A percentile compares a stretch with the other conserved stretches of the same genome.
Conservation (phyloP, 768 basidiomycete genomes). For the Hygrophoropsis aurantiaca region DNA sequence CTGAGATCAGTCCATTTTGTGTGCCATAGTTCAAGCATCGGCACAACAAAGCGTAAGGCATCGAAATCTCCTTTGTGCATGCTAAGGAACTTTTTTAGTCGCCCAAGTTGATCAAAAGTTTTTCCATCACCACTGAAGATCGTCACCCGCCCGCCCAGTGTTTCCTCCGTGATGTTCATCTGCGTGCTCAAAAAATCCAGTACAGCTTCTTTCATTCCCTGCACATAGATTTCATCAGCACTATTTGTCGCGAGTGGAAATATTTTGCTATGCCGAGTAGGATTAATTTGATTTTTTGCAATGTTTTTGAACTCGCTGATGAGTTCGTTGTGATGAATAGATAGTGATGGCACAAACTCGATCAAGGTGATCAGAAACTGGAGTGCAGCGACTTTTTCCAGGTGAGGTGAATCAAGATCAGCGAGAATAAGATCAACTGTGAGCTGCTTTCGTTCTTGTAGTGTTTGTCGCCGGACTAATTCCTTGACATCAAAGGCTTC, state of each 20-base stretch:
- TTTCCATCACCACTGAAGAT: conserved; percentile 14
- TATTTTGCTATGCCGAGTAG: conserved; percentile 2
- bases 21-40: conserved; percentile 32
- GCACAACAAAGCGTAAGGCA: conserved; percentile 18
- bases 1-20: conserved; percentile 33
- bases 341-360: conserved; percentile 6
- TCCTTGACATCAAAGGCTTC: conserved; percentile 6
- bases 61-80: conserved; percentile 13
- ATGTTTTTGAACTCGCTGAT: neutral
- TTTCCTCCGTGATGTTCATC: conserved; percentile 3
- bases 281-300: neutral
- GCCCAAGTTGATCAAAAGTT: conserved; percentile 9
- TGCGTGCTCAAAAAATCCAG: conserved; percentile 9
- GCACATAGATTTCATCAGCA: conserved; percentile 6
- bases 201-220: conserved; percentile 9
- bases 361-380: conserved; percentile 8
- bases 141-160: neutral
- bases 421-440: conserved; percentile 2
- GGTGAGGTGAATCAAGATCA: conserved; percentile 8
- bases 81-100: conserved; percentile 4
- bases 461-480: neutral
- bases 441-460: conserved; percentile 3
- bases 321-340: conserved; percentile 1
- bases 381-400: neutral
- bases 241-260: conserved; percentile 11